These are phyloP conservation scores for Mortierella sp. DNA, from an alignment of 371 early-diverging fungal species.

Conservation along the genomic window DNA sequence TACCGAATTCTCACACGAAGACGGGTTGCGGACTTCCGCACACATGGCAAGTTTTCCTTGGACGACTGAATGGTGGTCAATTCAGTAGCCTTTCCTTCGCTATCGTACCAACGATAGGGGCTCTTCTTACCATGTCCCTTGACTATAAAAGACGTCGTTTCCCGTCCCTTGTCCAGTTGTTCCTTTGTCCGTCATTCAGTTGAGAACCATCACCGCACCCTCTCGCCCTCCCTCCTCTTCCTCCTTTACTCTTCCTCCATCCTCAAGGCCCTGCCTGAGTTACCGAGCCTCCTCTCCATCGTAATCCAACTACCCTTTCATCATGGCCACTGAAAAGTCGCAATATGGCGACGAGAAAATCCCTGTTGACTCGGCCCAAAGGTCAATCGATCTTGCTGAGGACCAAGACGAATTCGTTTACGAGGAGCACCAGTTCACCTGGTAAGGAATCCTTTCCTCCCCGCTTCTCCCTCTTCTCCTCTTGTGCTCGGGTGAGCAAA, in stretches of 20 bases:
- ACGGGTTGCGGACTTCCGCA: not conserved
- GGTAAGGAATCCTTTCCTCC: slow-evolving; percentile 10
- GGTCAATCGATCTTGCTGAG: slow-evolving; percentile 10
- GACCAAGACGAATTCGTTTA: slow-evolving; percentile 22
- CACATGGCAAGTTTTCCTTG: too few species aligned
- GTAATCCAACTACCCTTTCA: not conserved
- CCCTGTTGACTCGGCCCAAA: not conserved
- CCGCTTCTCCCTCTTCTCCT: not conserved
- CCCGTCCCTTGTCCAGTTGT: not conserved
- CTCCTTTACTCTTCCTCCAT: not conserved
- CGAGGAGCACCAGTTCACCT: slow-evolving; percentile 36
- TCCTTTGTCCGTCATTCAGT: slow-evolving; percentile 1
- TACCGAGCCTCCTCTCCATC: too few species aligned
- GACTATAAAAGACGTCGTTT: not conserved
- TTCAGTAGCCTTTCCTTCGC: too few species aligned
- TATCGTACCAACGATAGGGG: too few species aligned
- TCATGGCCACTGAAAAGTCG: slow-evolving; percentile 7
- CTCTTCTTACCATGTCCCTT: too few species aligned
- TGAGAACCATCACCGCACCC: not conserved
- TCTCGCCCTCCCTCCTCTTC: not conserved
- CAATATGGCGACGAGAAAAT: not conserved
- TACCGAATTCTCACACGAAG: not conserved
- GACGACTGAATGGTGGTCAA: too few species aligned
- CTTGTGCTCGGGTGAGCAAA: too few species aligned
- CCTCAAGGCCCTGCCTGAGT: too few species aligned